Base-by-base conservation (phyloP, 305 asterid genomes). In the Fraxinus velutina region DNA sequence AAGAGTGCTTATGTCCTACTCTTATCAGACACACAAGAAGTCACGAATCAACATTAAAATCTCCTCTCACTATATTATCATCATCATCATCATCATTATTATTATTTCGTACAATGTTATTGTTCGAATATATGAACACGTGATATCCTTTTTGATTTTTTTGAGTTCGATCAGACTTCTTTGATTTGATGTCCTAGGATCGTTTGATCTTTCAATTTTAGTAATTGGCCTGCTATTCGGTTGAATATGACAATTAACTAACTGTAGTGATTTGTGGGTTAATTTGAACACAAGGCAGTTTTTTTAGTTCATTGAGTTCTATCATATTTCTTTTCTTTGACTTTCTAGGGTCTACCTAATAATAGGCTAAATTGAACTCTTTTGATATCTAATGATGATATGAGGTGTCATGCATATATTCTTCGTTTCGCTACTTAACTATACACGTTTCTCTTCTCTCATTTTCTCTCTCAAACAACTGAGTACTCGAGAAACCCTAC, bases 1-100 rank as follows among this genome's bases (percentile, higher is more conserved):
- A 8, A 81, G 4, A 68, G 78, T 71, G n/a, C 0, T 1, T 47
- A 62, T 76, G 84, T 82, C 86, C 50, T 86, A 78, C 76, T 76
- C 60, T 22, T 3, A n/a, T 79, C 85, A 72, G 32, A 81, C 86
- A 80, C 39, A 52, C 21, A 55, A 44, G 5, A 29, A 66, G 17
- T 71, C 17, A 27, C 13, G 19, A 79, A 80, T 77, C 76, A 81
- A 79, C 22, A 24, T 66, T 62, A 70, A 32, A 73, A 76, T 60
- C 30, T 57, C 13, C 74, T 36, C 75, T 80, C 85, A 83, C 83
- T 24, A 24, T 24, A 27, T 30, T 0, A 30, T 2, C 6, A 7
- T 34, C 6, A 1, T 34, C 30, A 27, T 27, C 30, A 27, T 27
- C 30, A 27, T 30, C 0, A 30, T 0, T 30, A 34, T 34, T 34